Percentiles rank a stretch among this genome's conserved stretches.
Conservation (phyloP, 2,329 filamentous ascomycete genomes). For the Helminthosporium solani region DNA sequence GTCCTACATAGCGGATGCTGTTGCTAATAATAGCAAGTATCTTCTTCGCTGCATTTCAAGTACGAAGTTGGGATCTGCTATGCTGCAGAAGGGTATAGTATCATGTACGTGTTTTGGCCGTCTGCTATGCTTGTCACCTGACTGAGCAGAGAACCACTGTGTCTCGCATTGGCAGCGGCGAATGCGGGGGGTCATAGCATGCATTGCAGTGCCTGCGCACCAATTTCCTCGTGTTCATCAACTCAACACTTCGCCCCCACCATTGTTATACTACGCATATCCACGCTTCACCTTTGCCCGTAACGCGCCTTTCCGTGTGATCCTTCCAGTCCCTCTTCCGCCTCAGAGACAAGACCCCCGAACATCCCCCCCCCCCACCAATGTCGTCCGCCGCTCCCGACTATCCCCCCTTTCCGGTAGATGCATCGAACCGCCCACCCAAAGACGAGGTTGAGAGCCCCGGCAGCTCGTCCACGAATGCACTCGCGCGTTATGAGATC, state of each 20-base stretch:
- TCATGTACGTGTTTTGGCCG: slow-evolving; percentile 1
- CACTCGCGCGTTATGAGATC: slow-evolving; percentile 85
- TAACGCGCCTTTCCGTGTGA: slow-evolving; percentile 27
- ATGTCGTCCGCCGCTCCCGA: slow-evolving; percentile 36
- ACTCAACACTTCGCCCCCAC: slow-evolving; percentile 36
- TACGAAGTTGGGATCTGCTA: too few relatives aligned
- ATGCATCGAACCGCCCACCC: slow-evolving; percentile 38
- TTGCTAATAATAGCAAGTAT: slow-evolving; percentile 22
- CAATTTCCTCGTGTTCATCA: slow-evolving; percentile 37
- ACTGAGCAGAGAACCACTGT: neutral
- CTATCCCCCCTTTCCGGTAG: slow-evolving; percentile 44
- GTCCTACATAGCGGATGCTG: neutral
- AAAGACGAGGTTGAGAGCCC: slow-evolving; percentile 49
- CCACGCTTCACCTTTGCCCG: slow-evolving; percentile 22
- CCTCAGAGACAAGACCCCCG: neutral
- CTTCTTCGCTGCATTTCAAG: too few relatives aligned
- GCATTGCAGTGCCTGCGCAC: too few relatives aligned
- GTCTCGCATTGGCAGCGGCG: slow-evolving; percentile 24
- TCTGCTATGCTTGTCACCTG: slow-evolving; percentile 14
- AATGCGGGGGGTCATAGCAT: too few relatives aligned
- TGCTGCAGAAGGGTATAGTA: too few relatives aligned
- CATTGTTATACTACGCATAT: slow-evolving; percentile 29
- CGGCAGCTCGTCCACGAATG: slow-evolving; percentile 54
- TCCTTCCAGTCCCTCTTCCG: slow-evolving; percentile 7
- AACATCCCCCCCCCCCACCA: slow-evolving; percentile 7